Percentiles rank a stretch among this genome's conserved stretches.
These are phyloP conservation scores for Suillus lakei DNA, from an alignment of 768 basidiomycete genomes.

Conservation along the genomic window DNA sequence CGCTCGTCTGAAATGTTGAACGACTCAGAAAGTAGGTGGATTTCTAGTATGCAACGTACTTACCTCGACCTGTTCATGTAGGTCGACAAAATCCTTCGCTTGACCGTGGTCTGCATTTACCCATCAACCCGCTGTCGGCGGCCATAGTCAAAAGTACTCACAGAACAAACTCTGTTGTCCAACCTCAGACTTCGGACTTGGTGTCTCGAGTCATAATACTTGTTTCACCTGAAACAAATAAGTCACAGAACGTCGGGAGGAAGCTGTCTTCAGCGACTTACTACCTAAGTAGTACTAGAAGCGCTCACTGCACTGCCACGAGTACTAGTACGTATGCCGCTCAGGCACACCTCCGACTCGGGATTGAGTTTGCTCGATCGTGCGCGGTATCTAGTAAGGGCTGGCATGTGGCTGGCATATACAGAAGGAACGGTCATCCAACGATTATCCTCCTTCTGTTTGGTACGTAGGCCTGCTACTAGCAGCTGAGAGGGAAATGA, in stretches of 20 bases:
- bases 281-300: neutral
- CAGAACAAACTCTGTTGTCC: neutral
- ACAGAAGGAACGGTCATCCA: neutral
- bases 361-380: too few species aligned
- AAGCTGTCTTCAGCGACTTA: neutral
- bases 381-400: neutral
- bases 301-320: neutral
- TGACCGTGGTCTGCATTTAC: constrained; percentile 38
- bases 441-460: neutral
- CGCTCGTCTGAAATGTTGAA: constrained; percentile 68
- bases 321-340: too few species aligned
- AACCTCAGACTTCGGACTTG: neutral
- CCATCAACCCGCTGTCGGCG: neutral
- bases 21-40: neutral
- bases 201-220: neutral
- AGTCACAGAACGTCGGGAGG: neutral
- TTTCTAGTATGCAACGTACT: constrained; percentile 7
- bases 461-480: neutral
- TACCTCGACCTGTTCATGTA: constrained; percentile 93
- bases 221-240: neutral
- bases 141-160: neutral
- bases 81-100: constrained; percentile 75
- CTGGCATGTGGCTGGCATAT: too few species aligned
- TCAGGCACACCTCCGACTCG: too few species aligned
- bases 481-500: neutral